Conservation (phyloP, 2,329 filamentous ascomycete species). For the Rutstroemia sydowiana region DNA sequence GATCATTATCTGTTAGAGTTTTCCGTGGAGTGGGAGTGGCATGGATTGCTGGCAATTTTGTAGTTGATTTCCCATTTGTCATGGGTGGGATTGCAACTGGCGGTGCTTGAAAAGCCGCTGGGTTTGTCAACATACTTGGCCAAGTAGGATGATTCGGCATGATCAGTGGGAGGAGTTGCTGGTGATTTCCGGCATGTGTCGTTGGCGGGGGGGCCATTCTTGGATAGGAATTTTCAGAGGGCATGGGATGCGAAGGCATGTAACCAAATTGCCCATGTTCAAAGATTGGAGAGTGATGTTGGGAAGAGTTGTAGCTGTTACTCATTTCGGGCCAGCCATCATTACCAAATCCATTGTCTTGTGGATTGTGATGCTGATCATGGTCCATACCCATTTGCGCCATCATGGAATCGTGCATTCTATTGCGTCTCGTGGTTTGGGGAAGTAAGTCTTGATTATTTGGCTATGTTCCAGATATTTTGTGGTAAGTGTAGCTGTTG, state of each 20-base stretch:
- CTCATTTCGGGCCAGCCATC: conserved; percentile 50
- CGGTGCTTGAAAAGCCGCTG: conserved; percentile 51
- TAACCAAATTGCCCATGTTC: conserved; percentile 63
- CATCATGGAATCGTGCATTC: conserved; percentile 33
- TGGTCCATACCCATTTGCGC: conserved; percentile 31
- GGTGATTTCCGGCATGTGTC: conserved; percentile 40
- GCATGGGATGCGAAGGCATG: conserved; percentile 48
- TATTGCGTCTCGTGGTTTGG: conserved; percentile 7
- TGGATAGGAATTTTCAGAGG: conserved; percentile 47
- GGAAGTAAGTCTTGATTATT: conserved; percentile 2
- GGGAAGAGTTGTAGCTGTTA: conserved; percentile 37
- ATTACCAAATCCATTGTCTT: conserved; percentile 35
- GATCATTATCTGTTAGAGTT: conserved; percentile 85
- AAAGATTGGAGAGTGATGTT: conserved; percentile 62
- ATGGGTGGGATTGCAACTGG: conserved; percentile 49
- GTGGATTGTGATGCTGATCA: conserved; percentile 24
- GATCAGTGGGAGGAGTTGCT: conserved; percentile 61
- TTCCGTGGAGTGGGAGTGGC: conserved; percentile 63
- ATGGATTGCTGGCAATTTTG: conserved; percentile 42
- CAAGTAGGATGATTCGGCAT: conserved; percentile 62
- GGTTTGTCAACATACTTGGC: conserved; percentile 77
- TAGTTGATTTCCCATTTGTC: conserved; percentile 36
- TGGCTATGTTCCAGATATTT: conserved; percentile 14
- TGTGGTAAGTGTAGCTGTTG: conserved; percentile 20
- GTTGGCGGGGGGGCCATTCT: conserved; percentile 48